Percentiles rank a stretch among this genome's conserved stretches.
Conservation (phyloP, 2,329 filamentous ascomycete species). For the Xylariales sp. region DNA sequence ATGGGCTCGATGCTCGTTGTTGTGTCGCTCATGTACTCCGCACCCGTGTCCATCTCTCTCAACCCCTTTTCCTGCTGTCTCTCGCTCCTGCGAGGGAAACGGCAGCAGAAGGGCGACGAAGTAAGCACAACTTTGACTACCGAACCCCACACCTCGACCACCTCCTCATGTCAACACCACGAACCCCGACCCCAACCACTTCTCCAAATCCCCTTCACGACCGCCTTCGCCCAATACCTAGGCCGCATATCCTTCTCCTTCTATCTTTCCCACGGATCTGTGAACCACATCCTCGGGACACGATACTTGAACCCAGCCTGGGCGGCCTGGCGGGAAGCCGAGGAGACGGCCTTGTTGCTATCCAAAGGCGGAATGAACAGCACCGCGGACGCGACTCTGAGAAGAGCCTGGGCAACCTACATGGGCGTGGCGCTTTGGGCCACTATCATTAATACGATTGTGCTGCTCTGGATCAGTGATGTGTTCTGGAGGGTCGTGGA, state of each 20-base stretch:
- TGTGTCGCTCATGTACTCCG: slow-evolving; percentile 17
- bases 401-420: neutral
- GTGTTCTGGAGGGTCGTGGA: slow-evolving; percentile 18
- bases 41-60: slow-evolving; percentile 2
- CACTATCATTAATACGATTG: slow-evolving; percentile 8
- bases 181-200: slow-evolving; percentile 4
- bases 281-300: slow-evolving; percentile 8
- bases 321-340: neutral
- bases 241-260: slow-evolving; percentile 18
- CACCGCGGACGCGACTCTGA: neutral
- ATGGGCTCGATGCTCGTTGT: slow-evolving; percentile 13
- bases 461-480: slow-evolving; percentile 19
- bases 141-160: neutral
- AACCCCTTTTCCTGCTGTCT: neutral
- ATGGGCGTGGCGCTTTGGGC: neutral
- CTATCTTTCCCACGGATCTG: slow-evolving; percentile 8
- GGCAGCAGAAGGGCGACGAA: neutral
- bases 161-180: neutral
- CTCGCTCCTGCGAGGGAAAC: neutral
- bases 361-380: neutral
- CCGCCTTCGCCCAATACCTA: slow-evolving; percentile 17
- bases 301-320: neutral
- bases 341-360: neutral
- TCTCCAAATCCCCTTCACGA: slow-evolving; percentile 18
- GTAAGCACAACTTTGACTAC: neutral